These are phyloP conservation scores for Suillus subluteus DNA, from an alignment of 768 basidiomycete species.

Conservation along the genomic window DNA sequence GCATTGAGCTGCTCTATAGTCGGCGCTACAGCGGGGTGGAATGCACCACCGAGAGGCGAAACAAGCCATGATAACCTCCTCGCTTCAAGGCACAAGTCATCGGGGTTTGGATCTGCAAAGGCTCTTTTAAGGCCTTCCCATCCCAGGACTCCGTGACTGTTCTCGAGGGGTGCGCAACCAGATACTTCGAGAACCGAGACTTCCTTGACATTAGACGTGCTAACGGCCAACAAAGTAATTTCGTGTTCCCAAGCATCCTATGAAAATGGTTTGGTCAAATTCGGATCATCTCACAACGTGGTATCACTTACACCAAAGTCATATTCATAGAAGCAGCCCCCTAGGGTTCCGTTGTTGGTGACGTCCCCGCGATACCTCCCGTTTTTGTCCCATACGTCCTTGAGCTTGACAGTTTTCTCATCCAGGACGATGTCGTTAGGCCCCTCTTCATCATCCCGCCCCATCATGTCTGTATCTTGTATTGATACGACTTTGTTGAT, in stretches of 20 bases:
- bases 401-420: conserved; percentile 17
- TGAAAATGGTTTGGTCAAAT: not conserved
- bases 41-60: conserved; percentile 10
- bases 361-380: conserved; percentile 13
- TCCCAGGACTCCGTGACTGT: conserved; percentile 11
- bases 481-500: conserved; percentile 3
- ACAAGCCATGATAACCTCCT: conserved; percentile 33
- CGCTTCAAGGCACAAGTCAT: conserved; percentile 6
- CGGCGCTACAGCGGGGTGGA: conserved; percentile 12
- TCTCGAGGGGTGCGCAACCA: conserved; percentile 13
- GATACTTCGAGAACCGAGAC: conserved; percentile 11
- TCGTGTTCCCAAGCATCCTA: conserved; percentile 30
- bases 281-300: not conserved
- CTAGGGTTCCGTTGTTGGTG: conserved; percentile 10
- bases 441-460: conserved; percentile 7
- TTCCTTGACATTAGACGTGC: conserved; percentile 3
- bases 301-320: conserved; percentile 23
- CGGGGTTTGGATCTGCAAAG: conserved; percentile 12
- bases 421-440: conserved; percentile 2
- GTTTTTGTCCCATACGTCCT: conserved; percentile 16
- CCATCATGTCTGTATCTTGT: conserved; percentile 12
- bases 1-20: conserved; percentile 11
- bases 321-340: conserved; percentile 23
- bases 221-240: conserved; percentile 6
- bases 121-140: conserved; percentile 18